phyloP scores from a whole-genome alignment of 176 grass and related monocot genomes.

The Avena sativa region DNA sequence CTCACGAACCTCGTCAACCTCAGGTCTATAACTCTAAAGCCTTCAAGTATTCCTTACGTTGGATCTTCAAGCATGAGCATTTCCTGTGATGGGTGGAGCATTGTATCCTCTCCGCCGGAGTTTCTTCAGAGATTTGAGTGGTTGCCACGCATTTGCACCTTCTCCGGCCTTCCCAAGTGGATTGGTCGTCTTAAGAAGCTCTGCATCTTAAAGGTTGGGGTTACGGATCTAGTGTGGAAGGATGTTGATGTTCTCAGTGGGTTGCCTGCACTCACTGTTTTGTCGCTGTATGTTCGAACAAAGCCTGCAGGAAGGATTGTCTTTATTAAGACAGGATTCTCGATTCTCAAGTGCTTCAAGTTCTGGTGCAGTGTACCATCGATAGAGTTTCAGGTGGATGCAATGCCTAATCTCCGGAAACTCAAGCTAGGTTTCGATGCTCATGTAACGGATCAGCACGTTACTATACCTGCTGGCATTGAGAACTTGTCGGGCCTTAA shows the following conservation, averaged over 20 bases:
- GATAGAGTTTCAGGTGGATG: not conserved
- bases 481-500: not conserved
- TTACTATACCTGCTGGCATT: not conserved
- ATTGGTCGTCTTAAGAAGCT: not conserved
- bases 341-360: slow-evolving; percentile 13
- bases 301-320: not conserved
- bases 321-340: not conserved
- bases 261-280: not conserved
- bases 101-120: not conserved
- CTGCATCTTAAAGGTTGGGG: not conserved
- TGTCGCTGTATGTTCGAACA: not conserved
- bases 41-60: not conserved
- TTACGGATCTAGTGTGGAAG: rapidly evolving
- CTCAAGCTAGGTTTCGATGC: slow-evolving; percentile 32
- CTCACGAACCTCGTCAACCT: not conserved
- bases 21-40: not conserved
- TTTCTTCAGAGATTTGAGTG: slow-evolving; percentile 5
- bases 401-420: slow-evolving; percentile 4
- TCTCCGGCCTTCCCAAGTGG: not conserved
- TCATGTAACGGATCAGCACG: not conserved
- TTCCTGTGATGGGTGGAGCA: not conserved
- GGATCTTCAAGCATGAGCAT: not conserved
- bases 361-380: not conserved
- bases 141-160: not conserved
- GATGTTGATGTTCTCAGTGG: not conserved